A percentile compares a stretch with the other conserved stretches of the same genome.
Evolutionary conservation across 2,329 filamentous ascomycete genomes (phyloP).

Genomic region (Amylocarpus encephaloides): DNA sequence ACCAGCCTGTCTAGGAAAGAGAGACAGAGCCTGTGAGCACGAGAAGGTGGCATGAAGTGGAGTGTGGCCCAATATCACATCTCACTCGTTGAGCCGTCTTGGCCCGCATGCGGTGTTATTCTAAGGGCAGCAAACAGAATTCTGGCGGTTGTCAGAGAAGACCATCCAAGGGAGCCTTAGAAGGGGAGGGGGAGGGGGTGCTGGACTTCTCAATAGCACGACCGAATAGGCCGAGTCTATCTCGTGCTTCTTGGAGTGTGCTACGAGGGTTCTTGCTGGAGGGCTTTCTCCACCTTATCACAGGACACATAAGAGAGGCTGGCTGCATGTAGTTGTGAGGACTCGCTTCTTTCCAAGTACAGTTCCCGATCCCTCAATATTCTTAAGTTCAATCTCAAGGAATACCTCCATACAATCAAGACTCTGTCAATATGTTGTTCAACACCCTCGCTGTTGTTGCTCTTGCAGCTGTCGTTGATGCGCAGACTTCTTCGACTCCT

Average conservation of each 20-base stretch:
- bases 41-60: background rate
- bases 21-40: background rate
- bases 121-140: background rate
- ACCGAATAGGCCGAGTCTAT: background rate
- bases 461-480: background rate
- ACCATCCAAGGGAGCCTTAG: too few species aligned
- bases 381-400: background rate
- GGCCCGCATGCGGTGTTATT: background rate
- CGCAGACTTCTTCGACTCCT: background rate
- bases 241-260: background rate
- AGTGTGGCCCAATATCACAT: background rate
- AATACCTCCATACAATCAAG: background rate
- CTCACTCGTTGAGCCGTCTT: background rate
- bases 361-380: background rate
- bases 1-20: background rate
- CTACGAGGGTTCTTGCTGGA: background rate
- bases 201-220: too few species aligned
- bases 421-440: constrained; percentile 12
- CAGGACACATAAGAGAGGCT: background rate
- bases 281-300: background rate
- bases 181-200: too few species aligned
- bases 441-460: constrained; percentile 8
- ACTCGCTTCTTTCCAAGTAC: background rate
- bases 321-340: background rate
- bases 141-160: background rate